Conservation (phyloP, 2,329 filamentous ascomycete species). For the Pseudocercospora macadamiae region DNA sequence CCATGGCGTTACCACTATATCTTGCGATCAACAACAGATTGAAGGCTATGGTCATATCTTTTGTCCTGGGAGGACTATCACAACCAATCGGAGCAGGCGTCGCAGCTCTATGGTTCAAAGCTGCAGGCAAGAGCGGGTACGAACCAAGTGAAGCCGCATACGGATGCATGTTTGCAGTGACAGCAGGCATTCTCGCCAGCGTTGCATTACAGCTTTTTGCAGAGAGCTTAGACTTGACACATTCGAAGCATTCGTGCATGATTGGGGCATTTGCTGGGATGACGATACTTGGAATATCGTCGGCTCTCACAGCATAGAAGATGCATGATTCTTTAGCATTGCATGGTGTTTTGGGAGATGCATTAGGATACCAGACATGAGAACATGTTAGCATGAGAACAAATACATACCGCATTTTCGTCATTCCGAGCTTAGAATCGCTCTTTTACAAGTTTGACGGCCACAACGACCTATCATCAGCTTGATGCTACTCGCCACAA, state of each 20-base stretch:
- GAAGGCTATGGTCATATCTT: conserved; percentile 82
- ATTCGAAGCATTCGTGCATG: conserved; percentile 76
- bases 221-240: conserved; percentile 81
- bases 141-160: conserved; percentile 64
- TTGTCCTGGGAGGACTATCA: conserved; percentile 79
- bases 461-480: neutral
- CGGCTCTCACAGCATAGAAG: conserved; percentile 73
- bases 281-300: conserved; percentile 82
- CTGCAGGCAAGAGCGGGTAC: conserved; percentile 52
- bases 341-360: neutral
- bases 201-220: conserved; percentile 88
- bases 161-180: conserved; percentile 82
- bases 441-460: neutral
- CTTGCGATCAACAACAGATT: conserved; percentile 80
- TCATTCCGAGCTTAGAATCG: neutral
- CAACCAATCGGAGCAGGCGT: conserved; percentile 85
- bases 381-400: neutral
- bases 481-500: neutral
- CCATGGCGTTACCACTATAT: conserved; percentile 88
- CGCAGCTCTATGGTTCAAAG: conserved; percentile 84
- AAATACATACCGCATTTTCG: neutral
- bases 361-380: neutral
- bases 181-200: conserved; percentile 92
- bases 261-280: conserved; percentile 83
- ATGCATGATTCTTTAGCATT: neutral